Base-by-base conservation (phyloP, 2,329 filamentous ascomycete species). In the Raffaelea ambrosiae region DNA sequence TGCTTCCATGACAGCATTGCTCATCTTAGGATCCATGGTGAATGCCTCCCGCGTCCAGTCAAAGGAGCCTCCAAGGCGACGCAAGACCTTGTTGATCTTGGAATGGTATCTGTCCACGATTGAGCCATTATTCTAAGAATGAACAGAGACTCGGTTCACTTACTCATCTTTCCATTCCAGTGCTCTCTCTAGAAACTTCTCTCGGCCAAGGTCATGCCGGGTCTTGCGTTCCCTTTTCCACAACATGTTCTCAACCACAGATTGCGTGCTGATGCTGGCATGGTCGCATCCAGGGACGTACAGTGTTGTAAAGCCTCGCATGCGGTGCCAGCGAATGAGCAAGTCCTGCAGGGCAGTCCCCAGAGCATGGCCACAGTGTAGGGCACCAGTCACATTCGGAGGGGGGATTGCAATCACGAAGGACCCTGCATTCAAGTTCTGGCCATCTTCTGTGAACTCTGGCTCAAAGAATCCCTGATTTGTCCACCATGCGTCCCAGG, bases 401-500 rank as follows among this genome's bases (percentile, higher is more conserved):
- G 93, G 93, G 46, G 93, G 93, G 52, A 95, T 86, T 2, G 90
- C 81, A 59, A 98, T 93, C 56, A 95, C 88, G 61, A 97, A 98
- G 60, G 79, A 81, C 45, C 89, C 89, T 57, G 83, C 79, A 10
- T 83, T 76, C 70, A 91, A 91, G 61, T 89, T 80, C 49, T 85
- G 83, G 58, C 86, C 88, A 56, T 94, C 83, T 31, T 75, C 65
- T 42, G 76, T 81, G 65, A 90, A 86, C 63, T 91, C 79, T 36
- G 90, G 90, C 72, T 90, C 79, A 74, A 96, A 96, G 70, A 93
- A 94, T 46, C 88, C 91, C 57, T 88, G 78, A 72, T 93, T 86
- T 73, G 97, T 88, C 93, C 93, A 98, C 90, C 90, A 98, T 53
- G 86, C 79, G 61, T 95, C 94, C 81, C 91, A 95, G 16, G 88